Evolutionary conservation across 192 early-diverging fungal species (phyloP).

Genomic region (Linnemannia hyalina): DNA sequence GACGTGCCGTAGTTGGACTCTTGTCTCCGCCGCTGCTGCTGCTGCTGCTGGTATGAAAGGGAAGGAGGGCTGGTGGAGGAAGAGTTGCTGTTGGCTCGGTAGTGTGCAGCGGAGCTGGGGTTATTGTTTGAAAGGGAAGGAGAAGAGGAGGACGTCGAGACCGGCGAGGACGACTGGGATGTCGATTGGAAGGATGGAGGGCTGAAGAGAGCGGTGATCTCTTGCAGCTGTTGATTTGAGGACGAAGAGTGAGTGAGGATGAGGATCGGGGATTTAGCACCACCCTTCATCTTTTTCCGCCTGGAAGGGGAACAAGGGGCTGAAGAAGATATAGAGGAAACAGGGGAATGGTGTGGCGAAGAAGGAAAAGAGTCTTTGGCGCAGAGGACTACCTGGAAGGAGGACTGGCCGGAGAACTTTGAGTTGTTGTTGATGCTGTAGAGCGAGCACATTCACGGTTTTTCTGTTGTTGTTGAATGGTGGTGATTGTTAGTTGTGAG

Average conservation of each 20-base stretch:
- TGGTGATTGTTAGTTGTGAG: not conserved
- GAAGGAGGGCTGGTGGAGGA: not conserved
- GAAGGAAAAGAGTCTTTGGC: slow-evolving; percentile 29
- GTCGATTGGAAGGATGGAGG: slow-evolving; percentile 28
- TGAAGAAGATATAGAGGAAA: not conserved
- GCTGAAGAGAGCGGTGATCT: slow-evolving; percentile 2
- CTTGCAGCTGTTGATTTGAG: slow-evolving; percentile 1
- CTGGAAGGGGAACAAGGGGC: slow-evolving; percentile 26
- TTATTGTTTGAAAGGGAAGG: not conserved
- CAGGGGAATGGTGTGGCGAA: not conserved
- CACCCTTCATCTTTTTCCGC: slow-evolving; percentile 43
- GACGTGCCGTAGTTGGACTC: slow-evolving; percentile 9
- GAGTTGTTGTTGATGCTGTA: slow-evolving; percentile 51
- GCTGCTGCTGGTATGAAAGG: slow-evolving; percentile 18
- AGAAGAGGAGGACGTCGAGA: not conserved
- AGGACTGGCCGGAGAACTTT: slow-evolving; percentile 32
- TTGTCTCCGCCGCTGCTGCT: slow-evolving; percentile 14
- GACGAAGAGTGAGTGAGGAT: slow-evolving; percentile 14
- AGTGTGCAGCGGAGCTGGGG: slow-evolving; percentile 8
- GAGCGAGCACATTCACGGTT: slow-evolving; percentile 41
- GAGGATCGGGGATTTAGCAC: slow-evolving; percentile 13
- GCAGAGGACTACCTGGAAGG: slow-evolving; percentile 45
- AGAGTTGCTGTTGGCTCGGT: slow-evolving; percentile 9
- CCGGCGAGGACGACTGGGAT: slow-evolving; percentile 10
- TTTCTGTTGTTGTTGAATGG: not conserved